A percentile compares a stretch with the other conserved stretches of the same genome.
These are phyloP conservation scores for Akanthomyces muscarius DNA, from an alignment of 2,329 filamentous ascomycete genomes.

Conservation along the genomic window DNA sequence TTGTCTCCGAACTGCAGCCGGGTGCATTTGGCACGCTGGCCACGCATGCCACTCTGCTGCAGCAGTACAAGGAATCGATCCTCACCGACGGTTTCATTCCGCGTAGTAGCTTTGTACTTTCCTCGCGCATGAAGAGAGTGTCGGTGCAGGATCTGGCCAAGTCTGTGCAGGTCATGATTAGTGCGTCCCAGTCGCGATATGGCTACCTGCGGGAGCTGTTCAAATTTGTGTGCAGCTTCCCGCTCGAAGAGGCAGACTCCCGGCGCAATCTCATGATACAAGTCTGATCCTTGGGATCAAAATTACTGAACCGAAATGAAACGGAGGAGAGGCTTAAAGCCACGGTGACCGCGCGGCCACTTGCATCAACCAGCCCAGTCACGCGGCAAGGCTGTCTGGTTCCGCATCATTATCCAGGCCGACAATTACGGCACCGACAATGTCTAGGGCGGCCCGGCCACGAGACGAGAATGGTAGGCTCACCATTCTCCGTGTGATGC, in stretches of 20 bases:
- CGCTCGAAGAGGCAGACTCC: conserved; percentile 69
- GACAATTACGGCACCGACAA: not conserved
- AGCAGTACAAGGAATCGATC: conserved; percentile 77
- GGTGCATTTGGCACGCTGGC: conserved; percentile 73
- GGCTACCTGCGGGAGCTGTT: conserved; percentile 79
- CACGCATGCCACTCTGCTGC: conserved; percentile 67
- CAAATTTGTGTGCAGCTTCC: conserved; percentile 78
- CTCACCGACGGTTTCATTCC: conserved; percentile 61
- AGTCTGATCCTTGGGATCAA: conserved; percentile 34
- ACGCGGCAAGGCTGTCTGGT: not conserved
- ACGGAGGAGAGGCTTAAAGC: too few relatives aligned
- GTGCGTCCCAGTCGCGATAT: conserved; percentile 63
- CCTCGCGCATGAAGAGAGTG: conserved; percentile 51
- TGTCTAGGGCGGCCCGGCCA: not conserved
- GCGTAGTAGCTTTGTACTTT: conserved; percentile 39
- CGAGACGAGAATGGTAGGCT: not conserved
- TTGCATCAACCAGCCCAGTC: not conserved
- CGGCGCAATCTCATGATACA: conserved; percentile 62
- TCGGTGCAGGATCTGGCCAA: conserved; percentile 73
- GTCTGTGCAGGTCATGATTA: conserved; percentile 71
- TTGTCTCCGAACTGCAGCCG: conserved; percentile 69
- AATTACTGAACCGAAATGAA: not conserved
- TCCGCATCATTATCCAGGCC: not conserved
- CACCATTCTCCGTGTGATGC: not conserved
- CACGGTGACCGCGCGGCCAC: too few relatives aligned